phyloP scores from a whole-genome alignment of 768 basidiomycete species.

The Mycena capillaripes region DNA sequence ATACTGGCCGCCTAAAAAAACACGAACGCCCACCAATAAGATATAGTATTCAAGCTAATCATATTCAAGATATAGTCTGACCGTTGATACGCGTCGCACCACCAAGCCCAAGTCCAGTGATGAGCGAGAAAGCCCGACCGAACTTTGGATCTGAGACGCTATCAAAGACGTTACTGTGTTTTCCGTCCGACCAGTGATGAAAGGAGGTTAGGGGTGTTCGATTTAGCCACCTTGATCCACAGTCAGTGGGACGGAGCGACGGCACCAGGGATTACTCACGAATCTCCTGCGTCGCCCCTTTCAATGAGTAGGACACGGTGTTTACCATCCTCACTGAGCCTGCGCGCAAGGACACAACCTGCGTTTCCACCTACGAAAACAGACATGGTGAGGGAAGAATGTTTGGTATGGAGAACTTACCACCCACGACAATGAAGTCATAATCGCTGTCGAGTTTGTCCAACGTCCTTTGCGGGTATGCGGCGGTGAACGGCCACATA shows the following conservation, averaged over 20 bases:
- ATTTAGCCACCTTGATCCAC: constrained; percentile 39
- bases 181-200: constrained; percentile 42
- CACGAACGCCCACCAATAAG: no score
- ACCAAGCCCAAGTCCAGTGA: constrained; percentile 46
- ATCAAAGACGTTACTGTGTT: constrained; percentile 37
- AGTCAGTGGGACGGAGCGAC: no score
- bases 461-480: neutral
- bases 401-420: neutral
- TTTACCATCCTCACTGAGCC: constrained; percentile 44
- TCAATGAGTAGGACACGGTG: constrained; percentile 48
- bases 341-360: constrained; percentile 46
- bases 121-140: constrained; percentile 33
- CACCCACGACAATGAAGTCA: neutral
- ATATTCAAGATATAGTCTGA: no score
- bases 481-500: neutral
- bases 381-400: neutral
- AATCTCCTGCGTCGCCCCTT: constrained; percentile 41
- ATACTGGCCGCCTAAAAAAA: constrained; percentile 42
- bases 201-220: constrained; percentile 48
- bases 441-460: neutral
- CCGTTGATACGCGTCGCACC: constrained; percentile 46
- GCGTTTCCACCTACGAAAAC: constrained; percentile 44
- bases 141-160: constrained; percentile 23
- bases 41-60: no score
- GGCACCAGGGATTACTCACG: neutral